Evolutionary conservation across 2,329 filamentous ascomycete genomes (phyloP).

Genomic region (Cladosporium colombiae): DNA sequence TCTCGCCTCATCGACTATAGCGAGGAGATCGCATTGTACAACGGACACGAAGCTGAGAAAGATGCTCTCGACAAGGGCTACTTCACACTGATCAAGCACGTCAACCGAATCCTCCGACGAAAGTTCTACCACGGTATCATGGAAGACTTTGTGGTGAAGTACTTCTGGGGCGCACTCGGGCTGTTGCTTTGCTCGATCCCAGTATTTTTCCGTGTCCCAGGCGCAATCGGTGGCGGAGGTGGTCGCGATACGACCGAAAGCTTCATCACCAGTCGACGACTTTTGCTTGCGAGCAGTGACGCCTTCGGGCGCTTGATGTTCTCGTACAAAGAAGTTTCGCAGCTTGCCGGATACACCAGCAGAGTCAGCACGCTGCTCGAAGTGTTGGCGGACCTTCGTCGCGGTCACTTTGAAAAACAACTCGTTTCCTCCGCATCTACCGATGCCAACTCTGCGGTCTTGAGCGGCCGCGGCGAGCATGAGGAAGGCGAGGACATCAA

Average conservation of each 20-base stretch:
- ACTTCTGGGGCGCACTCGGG: slow-evolving; percentile 95
- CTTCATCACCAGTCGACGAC: slow-evolving; percentile 90
- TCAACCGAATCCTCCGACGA: slow-evolving; percentile 88
- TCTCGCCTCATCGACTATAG: slow-evolving; percentile 92
- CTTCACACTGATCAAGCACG: slow-evolving; percentile 98
- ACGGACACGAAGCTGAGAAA: slow-evolving; percentile 90
- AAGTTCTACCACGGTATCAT: slow-evolving; percentile 98
- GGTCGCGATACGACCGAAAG: slow-evolving; percentile 45
- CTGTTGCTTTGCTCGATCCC: slow-evolving; percentile 90
- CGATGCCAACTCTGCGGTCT: slow-evolving; percentile 77
- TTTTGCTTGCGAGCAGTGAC: slow-evolving; percentile 90
- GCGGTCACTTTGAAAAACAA: slow-evolving; percentile 93
- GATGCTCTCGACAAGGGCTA: slow-evolving; percentile 97
- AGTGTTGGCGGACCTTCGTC: slow-evolving; percentile 90
- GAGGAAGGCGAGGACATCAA: slow-evolving; percentile 81
- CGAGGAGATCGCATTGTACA: slow-evolving; percentile 91
- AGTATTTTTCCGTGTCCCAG: slow-evolving; percentile 79
- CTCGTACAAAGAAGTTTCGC: slow-evolving; percentile 95
- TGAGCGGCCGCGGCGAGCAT: slow-evolving; percentile 78
- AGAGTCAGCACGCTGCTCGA: slow-evolving; percentile 86
- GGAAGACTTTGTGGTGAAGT: slow-evolving; percentile 99
- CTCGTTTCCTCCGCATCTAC: slow-evolving; percentile 85
- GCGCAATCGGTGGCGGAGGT: slow-evolving; percentile 24
- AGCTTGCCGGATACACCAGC: slow-evolving; percentile 92
- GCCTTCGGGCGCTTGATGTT: slow-evolving; percentile 97